Evolutionary conservation across 78 protist species (phyloP).

Genomic region (Protostelium mycophagum): DNA sequence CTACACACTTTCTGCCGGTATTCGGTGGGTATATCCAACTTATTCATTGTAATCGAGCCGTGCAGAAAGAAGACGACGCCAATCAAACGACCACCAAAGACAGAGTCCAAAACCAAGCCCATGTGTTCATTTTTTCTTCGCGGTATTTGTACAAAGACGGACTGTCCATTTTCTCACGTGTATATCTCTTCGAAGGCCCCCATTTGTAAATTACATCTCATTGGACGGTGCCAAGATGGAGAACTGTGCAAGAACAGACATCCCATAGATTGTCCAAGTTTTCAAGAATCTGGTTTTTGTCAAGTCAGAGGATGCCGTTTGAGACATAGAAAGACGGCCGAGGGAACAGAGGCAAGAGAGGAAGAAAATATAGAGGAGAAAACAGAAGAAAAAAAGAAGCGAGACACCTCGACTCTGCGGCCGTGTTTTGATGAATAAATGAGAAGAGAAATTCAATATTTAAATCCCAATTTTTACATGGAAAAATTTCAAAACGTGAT

Average conservation of each 20-base stretch:
- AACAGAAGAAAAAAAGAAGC: not conserved
- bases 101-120: not conserved
- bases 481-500: not conserved
- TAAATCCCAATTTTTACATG: no score
- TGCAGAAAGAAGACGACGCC: not conserved
- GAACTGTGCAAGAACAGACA: not conserved
- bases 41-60: not conserved
- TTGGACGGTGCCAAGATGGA: not conserved
- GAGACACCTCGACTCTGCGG: not conserved
- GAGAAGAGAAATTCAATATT: no score
- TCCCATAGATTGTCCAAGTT: not conserved
- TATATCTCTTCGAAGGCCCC: not conserved
- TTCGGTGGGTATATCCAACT: not conserved
- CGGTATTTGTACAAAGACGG: not conserved
- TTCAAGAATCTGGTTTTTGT: not conserved
- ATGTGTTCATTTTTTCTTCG: not conserved
- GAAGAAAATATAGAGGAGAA: not conserved
- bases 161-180: not conserved
- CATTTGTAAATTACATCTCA: not conserved
- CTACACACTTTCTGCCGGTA: not conserved
- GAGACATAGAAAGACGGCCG: not conserved
- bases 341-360: not conserved
- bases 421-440: not conserved
- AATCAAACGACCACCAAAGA: not conserved
- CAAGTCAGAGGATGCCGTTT: not conserved